A percentile compares a stretch with the other conserved stretches of the same genome.
These are phyloP conservation scores for Trichoderma sp. DNA, from an alignment of 2,329 filamentous ascomycete genomes.

Conservation along the genomic window DNA sequence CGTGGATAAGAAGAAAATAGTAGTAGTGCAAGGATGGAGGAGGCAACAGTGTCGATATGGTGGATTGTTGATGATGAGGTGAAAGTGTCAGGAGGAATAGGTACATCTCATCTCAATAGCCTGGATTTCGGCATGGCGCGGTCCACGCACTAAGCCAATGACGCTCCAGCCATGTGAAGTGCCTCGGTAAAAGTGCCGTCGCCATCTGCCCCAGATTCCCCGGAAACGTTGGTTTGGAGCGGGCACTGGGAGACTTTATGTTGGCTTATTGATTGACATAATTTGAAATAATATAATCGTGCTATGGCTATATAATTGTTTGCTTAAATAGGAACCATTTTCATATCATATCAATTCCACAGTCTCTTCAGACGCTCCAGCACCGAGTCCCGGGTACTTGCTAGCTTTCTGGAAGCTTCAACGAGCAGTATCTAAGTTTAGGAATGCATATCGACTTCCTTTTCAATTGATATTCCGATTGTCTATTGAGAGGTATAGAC, in stretches of 20 bases:
- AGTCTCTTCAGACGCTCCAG: not conserved
- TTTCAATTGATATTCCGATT: too few species aligned
- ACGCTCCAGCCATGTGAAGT: conserved; percentile 18
- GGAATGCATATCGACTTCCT: too few species aligned
- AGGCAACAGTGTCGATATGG: not conserved
- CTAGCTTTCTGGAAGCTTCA: not conserved
- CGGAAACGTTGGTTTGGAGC: not conserved
- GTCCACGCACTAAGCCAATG: not conserved
- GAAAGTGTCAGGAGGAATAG: not conserved
- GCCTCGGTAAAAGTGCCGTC: conserved; percentile 15
- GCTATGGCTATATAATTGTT: not conserved
- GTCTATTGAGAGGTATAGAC: too few species aligned
- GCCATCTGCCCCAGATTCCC: conserved; percentile 9
- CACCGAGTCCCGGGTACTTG: not conserved
- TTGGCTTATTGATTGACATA: not conserved
- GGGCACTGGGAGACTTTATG: not conserved
- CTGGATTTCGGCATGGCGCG: not conserved
- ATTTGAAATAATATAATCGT: not conserved
- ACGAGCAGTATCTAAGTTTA: not conserved
- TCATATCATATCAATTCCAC: not conserved
- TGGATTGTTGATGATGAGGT: not conserved
- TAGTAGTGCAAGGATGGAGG: not conserved
- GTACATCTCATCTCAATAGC: not conserved
- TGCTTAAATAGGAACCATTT: not conserved
- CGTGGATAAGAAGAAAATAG: too few species aligned